Evolutionary conservation across 768 basidiomycete genomes (phyloP), one percentile per base, ranked within the genome.

Genomic region (Pleurotus djamor): DNA sequence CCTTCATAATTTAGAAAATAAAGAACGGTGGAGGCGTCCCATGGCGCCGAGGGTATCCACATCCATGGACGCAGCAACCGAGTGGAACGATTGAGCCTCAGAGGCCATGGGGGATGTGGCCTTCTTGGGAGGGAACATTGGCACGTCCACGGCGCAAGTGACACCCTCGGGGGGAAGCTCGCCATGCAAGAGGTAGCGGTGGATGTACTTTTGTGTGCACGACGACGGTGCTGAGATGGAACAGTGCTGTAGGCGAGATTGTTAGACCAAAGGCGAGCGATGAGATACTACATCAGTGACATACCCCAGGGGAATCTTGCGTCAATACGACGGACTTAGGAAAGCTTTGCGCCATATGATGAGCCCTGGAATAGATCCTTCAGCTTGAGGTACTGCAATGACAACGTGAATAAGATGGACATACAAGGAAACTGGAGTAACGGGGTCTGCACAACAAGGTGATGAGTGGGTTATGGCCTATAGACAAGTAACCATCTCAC

Each of bases 261-360:
- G 17, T 44, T 10, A 17, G n/a, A 35, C 7, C 21, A 35, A 8
- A 51, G 34, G 37, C 9, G 14, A 6, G 17, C 37, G 2, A 28
- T 12, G 28, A 0, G 16, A 14, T 9, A 17, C 14, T 28, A 16
- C 7, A 10, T 21, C 65, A 14, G 17, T 6, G 28, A 28, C 72
- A 28, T 65, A 80, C 77, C 5, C 79, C 77, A 10, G 72, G 63
- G 6, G 75, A 76, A 28, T 78, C 74, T 59, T 79, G 77, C 5
- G 74, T 77, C 16, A 80, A 64, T 10, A 80, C 75, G 13, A 76
- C 72, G 2, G 77, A 74, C n/a, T 64, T 66, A 2, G 67, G 60
- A 64, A 79, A 79, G 5, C 71, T 70, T 48, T 65, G 60, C 0
- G 75, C 73, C 61, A 71, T 77, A 43, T 75, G 74, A 62, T 73